Evolutionary conservation across 768 basidiomycete genomes (phyloP).

Genomic region (Leccinum incarnatum): DNA sequence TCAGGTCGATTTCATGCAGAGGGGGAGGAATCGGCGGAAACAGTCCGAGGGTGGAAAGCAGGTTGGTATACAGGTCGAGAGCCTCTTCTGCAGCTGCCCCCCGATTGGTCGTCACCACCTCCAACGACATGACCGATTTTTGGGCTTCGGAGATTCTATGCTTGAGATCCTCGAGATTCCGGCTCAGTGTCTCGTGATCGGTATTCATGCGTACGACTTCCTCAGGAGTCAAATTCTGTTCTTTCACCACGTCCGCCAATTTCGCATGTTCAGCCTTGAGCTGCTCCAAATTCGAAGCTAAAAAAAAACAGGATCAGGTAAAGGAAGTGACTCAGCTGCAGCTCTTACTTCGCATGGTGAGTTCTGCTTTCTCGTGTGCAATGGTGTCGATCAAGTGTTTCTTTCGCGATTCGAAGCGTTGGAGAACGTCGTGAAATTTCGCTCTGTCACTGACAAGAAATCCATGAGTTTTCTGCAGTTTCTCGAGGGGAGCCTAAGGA

Average conservation of each 20-base stretch:
- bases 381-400: slow-evolving; percentile 67
- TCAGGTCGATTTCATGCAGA: slow-evolving; percentile 71
- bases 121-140: slow-evolving; percentile 70
- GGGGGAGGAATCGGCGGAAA: slow-evolving; percentile 73
- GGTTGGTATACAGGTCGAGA: slow-evolving; percentile 72
- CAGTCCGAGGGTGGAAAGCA: slow-evolving; percentile 72
- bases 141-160: slow-evolving; percentile 73
- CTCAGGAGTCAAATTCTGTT: slow-evolving; percentile 87
- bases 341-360: slow-evolving; percentile 50
- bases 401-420: slow-evolving; percentile 66
- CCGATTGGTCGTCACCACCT: slow-evolving; percentile 79
- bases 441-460: slow-evolving; percentile 69
- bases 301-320: slow-evolving; percentile 1
- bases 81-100: slow-evolving; percentile 80
- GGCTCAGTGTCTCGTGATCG: slow-evolving; percentile 76
- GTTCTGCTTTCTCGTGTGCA: slow-evolving; percentile 63
- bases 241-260: slow-evolving; percentile 66
- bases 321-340: not conserved
- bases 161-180: slow-evolving; percentile 73
- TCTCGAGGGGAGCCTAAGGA: slow-evolving; percentile 58
- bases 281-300: slow-evolving; percentile 61
- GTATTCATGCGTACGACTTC: slow-evolving; percentile 90
- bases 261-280: slow-evolving; percentile 63
- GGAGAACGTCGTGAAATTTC: slow-evolving; percentile 74
- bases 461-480: slow-evolving; percentile 59